Percentiles rank a stretch among this genome's conserved stretches.
These are phyloP conservation scores for Mimosa pudica DNA, from an alignment of 306 rosid genomes.

Conservation along the genomic window DNA sequence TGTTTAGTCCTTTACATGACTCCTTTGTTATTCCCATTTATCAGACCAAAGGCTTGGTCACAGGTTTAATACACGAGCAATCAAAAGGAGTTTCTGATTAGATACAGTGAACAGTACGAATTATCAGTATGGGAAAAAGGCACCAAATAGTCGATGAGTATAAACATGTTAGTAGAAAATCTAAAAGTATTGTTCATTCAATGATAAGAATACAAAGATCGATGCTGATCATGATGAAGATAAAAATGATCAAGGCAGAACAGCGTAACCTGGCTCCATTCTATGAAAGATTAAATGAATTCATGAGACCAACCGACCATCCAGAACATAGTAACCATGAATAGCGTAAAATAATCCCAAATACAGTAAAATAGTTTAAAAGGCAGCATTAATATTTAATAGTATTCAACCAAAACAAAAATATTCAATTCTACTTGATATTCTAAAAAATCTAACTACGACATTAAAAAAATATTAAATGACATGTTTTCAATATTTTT, in stretches of 20 bases:
- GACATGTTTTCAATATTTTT: too few relatives aligned
- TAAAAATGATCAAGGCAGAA: neutral
- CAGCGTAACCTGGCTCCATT: neutral
- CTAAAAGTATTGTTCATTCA: neutral
- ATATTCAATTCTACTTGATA: too few relatives aligned
- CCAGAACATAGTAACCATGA: neutral
- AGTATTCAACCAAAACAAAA: neutral
- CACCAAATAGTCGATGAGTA: neutral
- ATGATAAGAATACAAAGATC: neutral
- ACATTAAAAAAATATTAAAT: too few relatives aligned
- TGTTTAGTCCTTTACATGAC: neutral
- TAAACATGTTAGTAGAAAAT: neutral
- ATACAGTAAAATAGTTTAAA: neutral
- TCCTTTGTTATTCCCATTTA: neutral
- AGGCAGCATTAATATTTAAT: neutral
- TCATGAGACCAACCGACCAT: neutral
- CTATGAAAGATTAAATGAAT: conserved; percentile 6
- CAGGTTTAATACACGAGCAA: neutral
- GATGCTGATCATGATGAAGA: conserved; percentile 1
- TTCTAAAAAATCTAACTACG: too few relatives aligned
- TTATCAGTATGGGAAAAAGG: neutral
- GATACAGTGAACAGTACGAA: neutral
- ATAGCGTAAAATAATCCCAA: neutral
- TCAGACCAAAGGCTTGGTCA: neutral
- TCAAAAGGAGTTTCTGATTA: neutral